phyloP scores from a whole-genome alignment of 257 asterid species.

The Cynanchum wilfordii region DNA sequence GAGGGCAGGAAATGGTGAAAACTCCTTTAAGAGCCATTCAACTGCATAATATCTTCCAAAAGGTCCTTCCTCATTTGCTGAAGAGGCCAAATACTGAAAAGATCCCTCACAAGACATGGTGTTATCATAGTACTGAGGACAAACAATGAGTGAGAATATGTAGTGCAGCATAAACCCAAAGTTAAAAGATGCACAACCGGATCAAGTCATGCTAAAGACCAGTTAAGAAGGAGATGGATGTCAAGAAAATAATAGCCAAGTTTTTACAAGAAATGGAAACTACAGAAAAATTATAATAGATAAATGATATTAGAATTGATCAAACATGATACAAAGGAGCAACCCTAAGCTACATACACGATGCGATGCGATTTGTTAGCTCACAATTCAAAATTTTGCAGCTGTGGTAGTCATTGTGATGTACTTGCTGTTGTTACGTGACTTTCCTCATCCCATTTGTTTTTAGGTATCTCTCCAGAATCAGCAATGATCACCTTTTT shows the following conservation, averaged over 20 bases:
- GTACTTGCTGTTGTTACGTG: slow-evolving; percentile 24
- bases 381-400: slow-evolving; percentile 12
- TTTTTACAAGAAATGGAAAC: not conserved
- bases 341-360: slow-evolving; percentile 12
- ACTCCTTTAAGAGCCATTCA: not conserved
- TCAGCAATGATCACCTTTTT: slow-evolving; percentile 77
- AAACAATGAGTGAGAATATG: not conserved
- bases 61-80: not conserved
- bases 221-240: not conserved
- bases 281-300: not conserved
- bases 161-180: not conserved
- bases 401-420: slow-evolving; percentile 15
- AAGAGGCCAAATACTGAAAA: not conserved
- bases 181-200: not conserved
- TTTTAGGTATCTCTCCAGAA: slow-evolving; percentile 91
- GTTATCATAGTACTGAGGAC: not conserved
- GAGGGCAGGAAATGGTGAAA: not conserved
- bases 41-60: no score
- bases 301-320: not conserved
- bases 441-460: slow-evolving; percentile 71
- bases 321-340: slow-evolving; percentile 25
- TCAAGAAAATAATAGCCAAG: not conserved
- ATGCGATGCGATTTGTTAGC: slow-evolving; percentile 2
- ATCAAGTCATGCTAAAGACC: not conserved
- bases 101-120: not conserved